phyloP scores from a whole-genome alignment of 441 rosid genomes.

The Jatropha multifida region DNA sequence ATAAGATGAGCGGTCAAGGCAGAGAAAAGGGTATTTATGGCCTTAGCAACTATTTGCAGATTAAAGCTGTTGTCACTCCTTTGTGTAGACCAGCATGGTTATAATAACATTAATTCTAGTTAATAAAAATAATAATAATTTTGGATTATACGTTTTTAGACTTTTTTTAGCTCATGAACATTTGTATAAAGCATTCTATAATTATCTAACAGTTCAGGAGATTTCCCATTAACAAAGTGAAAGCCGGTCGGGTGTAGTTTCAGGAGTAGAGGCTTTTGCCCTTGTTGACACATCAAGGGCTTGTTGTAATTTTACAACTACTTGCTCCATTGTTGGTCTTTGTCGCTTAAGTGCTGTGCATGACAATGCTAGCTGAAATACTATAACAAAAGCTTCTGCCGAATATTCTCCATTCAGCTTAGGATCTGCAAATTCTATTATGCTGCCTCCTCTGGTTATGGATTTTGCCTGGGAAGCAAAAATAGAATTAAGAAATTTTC shows the following conservation, averaged over 20 bases:
- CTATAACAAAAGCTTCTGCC: constrained; percentile 46
- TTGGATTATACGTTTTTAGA: no score
- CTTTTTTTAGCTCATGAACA: background rate
- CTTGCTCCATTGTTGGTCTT: constrained; percentile 49
- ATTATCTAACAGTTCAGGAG: background rate
- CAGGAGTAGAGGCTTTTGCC: constrained; percentile 29
- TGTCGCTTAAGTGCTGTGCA: constrained; percentile 44
- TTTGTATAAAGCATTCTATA: background rate
- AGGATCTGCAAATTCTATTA: constrained; percentile 42
- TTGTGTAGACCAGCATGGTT: constrained; percentile 78
- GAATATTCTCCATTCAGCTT: constrained; percentile 45
- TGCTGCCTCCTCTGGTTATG: constrained; percentile 38
- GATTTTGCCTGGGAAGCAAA: constrained; percentile 44
- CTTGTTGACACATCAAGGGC: constrained; percentile 40
- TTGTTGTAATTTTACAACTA: constrained; percentile 37
- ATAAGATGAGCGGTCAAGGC: constrained; percentile 85
- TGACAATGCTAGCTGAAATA: constrained; percentile 45
- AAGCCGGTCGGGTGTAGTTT: constrained; percentile 20
- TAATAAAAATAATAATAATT: background rate
- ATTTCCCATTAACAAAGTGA: background rate
- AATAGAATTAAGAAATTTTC: background rate
- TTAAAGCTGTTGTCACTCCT: constrained; percentile 75
- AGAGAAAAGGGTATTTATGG: constrained; percentile 88
- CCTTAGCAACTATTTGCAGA: constrained; percentile 73
- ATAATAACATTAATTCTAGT: background rate